These are phyloP conservation scores for Pelargonium hybrid DNA, from an alignment of 441 rosid species.

Conservation along the genomic window DNA sequence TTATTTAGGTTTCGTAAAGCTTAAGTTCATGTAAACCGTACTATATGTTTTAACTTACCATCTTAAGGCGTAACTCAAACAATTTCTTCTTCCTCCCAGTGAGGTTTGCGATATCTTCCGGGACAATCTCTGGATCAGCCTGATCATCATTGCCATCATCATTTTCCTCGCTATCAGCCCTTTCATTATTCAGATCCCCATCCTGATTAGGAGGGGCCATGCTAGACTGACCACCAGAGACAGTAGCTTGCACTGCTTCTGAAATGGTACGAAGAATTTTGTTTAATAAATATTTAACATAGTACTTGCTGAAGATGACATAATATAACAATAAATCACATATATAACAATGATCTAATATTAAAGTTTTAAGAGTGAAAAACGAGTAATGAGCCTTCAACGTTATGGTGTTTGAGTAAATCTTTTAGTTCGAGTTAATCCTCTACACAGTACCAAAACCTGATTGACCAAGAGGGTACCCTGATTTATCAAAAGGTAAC, in stretches of 20 bases:
- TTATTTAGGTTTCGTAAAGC: background rate
- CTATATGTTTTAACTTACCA: constrained; percentile 33
- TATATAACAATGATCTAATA: background rate
- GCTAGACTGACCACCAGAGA: constrained; percentile 20
- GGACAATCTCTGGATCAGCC: constrained; percentile 28
- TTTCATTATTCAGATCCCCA: constrained; percentile 27
- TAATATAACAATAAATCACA: constrained; percentile 5
- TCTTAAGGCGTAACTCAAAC: constrained; percentile 72
- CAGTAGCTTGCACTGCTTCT: constrained; percentile 33
- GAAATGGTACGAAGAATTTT: constrained; percentile 1
- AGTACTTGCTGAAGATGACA: background rate
- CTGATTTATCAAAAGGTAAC: too few species aligned
- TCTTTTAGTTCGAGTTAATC: too few species aligned
- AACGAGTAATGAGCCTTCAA: too few species aligned
- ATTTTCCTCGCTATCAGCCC: constrained; percentile 32
- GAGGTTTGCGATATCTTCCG: constrained; percentile 51
- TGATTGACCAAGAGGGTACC: too few species aligned
- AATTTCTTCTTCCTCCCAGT: constrained; percentile 75
- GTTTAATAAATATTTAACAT: background rate
- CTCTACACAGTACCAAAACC: too few species aligned
- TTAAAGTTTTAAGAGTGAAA: too few species aligned
- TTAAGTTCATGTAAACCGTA: background rate
- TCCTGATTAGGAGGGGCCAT: constrained; percentile 20
- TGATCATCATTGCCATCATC: constrained; percentile 33
- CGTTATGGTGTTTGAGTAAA: too few species aligned